A percentile compares a stretch with the other conserved stretches of the same genome.
Evolutionary conservation across 345 rosid genomes (phyloP).

Genomic region (Salix exigua): DNA sequence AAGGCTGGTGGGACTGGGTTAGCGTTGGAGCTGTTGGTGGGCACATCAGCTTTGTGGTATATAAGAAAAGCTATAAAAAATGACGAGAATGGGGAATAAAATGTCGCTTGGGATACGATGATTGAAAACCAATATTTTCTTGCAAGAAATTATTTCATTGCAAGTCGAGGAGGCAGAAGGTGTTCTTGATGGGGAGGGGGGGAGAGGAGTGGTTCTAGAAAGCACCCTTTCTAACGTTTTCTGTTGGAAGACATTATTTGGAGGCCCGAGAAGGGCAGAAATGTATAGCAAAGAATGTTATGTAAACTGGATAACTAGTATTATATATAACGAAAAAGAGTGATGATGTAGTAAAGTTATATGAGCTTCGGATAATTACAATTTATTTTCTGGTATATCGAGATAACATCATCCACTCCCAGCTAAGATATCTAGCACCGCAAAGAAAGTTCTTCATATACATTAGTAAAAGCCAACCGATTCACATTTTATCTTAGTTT

Average conservation of each 20-base stretch:
- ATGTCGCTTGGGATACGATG: neutral
- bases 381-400: neutral
- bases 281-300: too few relatives aligned
- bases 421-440: neutral
- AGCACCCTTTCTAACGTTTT: neutral
- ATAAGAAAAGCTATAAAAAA: too few relatives aligned
- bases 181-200: neutral
- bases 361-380: too few relatives aligned
- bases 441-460: neutral
- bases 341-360: neutral
- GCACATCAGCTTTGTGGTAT: too few relatives aligned
- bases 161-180: neutral
- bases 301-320: too few relatives aligned
- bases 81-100: neutral
- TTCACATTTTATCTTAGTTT: slow-evolving; percentile 2
- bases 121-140: neutral
- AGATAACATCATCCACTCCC: neutral
- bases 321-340: neutral
- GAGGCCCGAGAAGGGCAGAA: neutral
- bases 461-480: neutral
- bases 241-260: neutral
- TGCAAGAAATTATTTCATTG: neutral
- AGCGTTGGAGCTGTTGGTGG: too few relatives aligned
- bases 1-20: too few relatives aligned
- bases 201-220: neutral